phyloP scores from a whole-genome alignment of 192 early-diverging fungal genomes.

The Rhizoclosmatium globosum region DNA sequence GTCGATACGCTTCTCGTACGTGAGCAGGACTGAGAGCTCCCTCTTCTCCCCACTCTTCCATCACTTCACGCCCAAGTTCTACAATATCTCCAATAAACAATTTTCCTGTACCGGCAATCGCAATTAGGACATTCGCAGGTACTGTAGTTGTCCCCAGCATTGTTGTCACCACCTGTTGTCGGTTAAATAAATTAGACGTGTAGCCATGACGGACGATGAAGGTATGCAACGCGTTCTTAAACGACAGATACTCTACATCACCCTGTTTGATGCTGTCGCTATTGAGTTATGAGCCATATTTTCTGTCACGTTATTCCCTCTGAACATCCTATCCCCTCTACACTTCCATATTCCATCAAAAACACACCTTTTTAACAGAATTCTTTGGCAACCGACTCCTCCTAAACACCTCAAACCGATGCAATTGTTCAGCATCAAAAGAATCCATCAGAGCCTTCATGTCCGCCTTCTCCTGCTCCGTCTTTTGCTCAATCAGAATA shows the following conservation, averaged over 20 bases:
- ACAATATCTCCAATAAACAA: conserved; percentile 91
- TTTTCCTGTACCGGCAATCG: conserved; percentile 85
- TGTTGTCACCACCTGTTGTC: not conserved
- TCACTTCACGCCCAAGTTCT: conserved; percentile 75
- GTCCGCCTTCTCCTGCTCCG: conserved; percentile 24
- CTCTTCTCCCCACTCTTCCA: conserved; percentile 75
- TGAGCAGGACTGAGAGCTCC: conserved; percentile 81
- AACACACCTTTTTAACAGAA: conserved; percentile 72
- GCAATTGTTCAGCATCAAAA: conserved; percentile 19
- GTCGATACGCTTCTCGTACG: conserved; percentile 80
- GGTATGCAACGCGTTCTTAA: too few relatives aligned
- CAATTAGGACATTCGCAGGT: conserved; percentile 74
- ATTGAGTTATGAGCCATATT: too few relatives aligned
- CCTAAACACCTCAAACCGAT: conserved; percentile 81
- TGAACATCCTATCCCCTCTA: not conserved
- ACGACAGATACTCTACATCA: too few relatives aligned
- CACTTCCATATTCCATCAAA: not conserved
- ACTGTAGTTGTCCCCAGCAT: conserved; percentile 43
- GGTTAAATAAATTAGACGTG: not conserved
- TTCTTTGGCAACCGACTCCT: conserved; percentile 76
- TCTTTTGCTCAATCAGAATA: conserved; percentile 19
- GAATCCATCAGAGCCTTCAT: conserved; percentile 39
- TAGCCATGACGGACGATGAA: not conserved
- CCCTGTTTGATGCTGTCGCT: too few relatives aligned
- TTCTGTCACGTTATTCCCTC: too few relatives aligned